A percentile compares a stretch with the other conserved stretches of the same genome.
These are phyloP conservation scores for Bondarzewia mesenterica DNA, from an alignment of 1,284 basidiomycete species.

Conservation along the genomic window DNA sequence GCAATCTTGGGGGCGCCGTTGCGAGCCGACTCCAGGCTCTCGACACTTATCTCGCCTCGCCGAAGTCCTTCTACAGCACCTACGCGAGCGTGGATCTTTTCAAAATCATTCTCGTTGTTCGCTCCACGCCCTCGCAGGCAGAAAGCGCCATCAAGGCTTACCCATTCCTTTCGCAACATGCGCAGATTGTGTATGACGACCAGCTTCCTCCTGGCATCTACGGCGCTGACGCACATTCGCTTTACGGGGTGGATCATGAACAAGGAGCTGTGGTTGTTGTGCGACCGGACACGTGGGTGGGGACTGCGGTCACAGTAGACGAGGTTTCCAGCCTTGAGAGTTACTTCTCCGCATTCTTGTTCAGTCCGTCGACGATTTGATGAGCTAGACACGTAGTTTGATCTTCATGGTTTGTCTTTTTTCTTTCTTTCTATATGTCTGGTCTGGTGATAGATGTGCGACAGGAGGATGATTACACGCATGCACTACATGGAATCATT, in stretches of 20 bases:
- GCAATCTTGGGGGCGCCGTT: background rate
- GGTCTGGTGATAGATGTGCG: too few species aligned
- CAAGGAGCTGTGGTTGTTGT: slow-evolving; percentile 56
- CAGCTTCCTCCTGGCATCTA: slow-evolving; percentile 22
- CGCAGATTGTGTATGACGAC: slow-evolving; percentile 20
- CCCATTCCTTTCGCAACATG: background rate
- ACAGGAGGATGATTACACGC: too few species aligned
- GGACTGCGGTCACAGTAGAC: slow-evolving; percentile 44
- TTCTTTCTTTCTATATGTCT: too few species aligned
- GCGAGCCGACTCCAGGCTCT: background rate
- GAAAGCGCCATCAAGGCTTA: background rate
- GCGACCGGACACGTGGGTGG: slow-evolving; percentile 71
- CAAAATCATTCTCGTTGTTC: background rate
- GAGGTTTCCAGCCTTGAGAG: slow-evolving; percentile 31
- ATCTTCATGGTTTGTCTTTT: too few species aligned
- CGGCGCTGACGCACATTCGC: slow-evolving; percentile 35
- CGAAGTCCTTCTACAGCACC: background rate
- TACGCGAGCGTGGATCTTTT: background rate
- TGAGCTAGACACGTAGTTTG: too few species aligned
- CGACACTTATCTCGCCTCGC: background rate
- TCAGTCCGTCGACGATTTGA: too few species aligned
- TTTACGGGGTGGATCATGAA: slow-evolving; percentile 43
- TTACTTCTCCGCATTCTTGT: slow-evolving; percentile 34
- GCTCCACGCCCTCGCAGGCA: background rate
- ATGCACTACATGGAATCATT: too few species aligned